These are phyloP conservation scores for Crepidotus variabilis DNA, from an alignment of 768 basidiomycete genomes.

Conservation along the genomic window DNA sequence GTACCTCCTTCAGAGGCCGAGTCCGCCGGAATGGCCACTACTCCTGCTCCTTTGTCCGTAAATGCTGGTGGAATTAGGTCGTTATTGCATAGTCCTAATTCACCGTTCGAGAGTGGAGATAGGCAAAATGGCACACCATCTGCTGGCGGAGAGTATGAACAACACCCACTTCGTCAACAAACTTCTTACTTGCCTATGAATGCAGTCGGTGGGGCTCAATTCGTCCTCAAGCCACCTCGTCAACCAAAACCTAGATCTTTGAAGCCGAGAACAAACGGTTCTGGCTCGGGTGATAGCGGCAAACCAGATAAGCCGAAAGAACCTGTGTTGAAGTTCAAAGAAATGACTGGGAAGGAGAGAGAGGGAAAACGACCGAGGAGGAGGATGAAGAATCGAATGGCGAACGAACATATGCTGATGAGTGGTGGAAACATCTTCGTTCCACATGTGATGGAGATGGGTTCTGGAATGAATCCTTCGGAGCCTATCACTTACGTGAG, in stretches of 20 bases:
- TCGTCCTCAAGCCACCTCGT: constrained; percentile 17
- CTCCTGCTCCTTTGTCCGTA: neutral
- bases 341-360: neutral
- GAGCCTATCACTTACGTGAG: neutral
- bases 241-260: constrained; percentile 3
- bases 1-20: neutral
- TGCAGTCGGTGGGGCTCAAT: constrained; percentile 19
- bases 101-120: neutral
- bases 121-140: neutral
- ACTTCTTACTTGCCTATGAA: constrained; percentile 9
- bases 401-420: neutral
- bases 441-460: neutral
- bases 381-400: neutral
- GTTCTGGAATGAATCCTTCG: neutral
- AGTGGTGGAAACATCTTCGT: neutral
- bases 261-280: constrained; percentile 2
- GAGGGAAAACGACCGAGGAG: neutral
- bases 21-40: neutral
- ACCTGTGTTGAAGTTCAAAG: neutral
- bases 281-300: neutral
- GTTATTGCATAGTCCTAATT: too few relatives aligned
- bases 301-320: neutral
- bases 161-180: constrained; percentile 6
- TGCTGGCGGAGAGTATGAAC: constrained; percentile 8
- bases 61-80: neutral